Evolutionary conservation across 140 eudicot species (phyloP), one percentile per base, ranked within the genome.

Genomic region (Cichorium intybus): DNA sequence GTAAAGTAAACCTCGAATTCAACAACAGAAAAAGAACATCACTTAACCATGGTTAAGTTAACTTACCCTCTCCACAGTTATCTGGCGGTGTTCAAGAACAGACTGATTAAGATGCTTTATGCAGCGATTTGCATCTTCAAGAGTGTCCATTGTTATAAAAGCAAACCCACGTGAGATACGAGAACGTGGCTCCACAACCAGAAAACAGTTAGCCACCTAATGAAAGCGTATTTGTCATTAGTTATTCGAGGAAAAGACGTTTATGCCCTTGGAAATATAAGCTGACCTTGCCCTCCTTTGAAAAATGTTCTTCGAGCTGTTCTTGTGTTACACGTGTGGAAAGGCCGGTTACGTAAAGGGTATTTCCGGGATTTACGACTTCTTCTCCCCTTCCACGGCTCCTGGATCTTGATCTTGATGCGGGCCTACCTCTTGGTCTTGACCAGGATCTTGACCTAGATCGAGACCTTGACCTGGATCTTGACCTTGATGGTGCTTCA

Each of bases 91-190:
- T 71, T 94, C 99, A 46, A 94, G 84, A 72, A 89, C 94, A 10
- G 99, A 89, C 66, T 89, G 97, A 79, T 94, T 79, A n/a, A 94
- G 95, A 63, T 89, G 90, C 64, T 94, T 94, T 63, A 89, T 76
- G 70, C 99, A 94, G 47, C 91, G 99, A 24, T 86, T 74, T 1
- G 99, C 99, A 84, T 82, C 99, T 75, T 94, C 99, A 51, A 61
- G n/a, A 69, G 79, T 54, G 27, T 69, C 89, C 99, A 94, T 94
- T 8, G 95, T 84, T 67, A 94, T 80, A 61, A 94, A 94, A 39
- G 97, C 97, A 80, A 94, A 94, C 21, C 99, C 97, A 61, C 99
- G 99, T 50, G 99, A 94, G 49, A 89, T 74, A 57, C 95, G 95
- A 0, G 99, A 81, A 33, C 97, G 94, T 35, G 99, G 99, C 76